A percentile compares a stretch with the other conserved stretches of the same genome.
phyloP scores from a whole-genome alignment of 2,329 filamentous ascomycete genomes.

The Talaromyces albobiverticillius region DNA sequence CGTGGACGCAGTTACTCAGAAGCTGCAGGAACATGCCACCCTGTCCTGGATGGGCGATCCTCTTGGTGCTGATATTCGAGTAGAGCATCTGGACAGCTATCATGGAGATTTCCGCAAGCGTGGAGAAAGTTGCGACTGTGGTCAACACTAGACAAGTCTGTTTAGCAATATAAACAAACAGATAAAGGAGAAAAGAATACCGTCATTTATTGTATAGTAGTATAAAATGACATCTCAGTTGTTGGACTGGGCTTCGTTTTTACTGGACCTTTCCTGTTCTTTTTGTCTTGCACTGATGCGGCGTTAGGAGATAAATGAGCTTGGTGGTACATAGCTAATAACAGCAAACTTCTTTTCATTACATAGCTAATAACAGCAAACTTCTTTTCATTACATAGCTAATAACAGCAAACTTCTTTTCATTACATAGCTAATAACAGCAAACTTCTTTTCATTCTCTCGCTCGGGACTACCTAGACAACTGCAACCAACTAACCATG shows the following conservation, averaged over 20 bases:
- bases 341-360: no score
- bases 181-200: no score
- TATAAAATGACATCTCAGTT: background rate
- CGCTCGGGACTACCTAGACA: background rate
- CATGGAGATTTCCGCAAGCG: conserved; percentile 41
- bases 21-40: conserved; percentile 52
- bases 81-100: conserved; percentile 42
- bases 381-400: no score
- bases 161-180: background rate
- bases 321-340: no score
- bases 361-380: no score
- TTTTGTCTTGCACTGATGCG: background rate
- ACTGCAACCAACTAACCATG: background rate
- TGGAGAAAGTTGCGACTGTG: conserved; percentile 11
- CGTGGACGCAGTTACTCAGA: conserved; percentile 71
- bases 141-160: conserved; percentile 3
- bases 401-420: no score
- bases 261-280: no score
- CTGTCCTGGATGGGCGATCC: conserved; percentile 43
- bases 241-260: background rate
- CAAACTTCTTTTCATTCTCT: background rate
- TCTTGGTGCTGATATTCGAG: conserved; percentile 33
- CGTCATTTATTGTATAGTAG: background rate
- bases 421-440: no score
- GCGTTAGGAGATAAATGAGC: background rate